Evolutionary conservation across 1,284 basidiomycete genomes (phyloP).

Genomic region (Cryptococcus sp.): DNA sequence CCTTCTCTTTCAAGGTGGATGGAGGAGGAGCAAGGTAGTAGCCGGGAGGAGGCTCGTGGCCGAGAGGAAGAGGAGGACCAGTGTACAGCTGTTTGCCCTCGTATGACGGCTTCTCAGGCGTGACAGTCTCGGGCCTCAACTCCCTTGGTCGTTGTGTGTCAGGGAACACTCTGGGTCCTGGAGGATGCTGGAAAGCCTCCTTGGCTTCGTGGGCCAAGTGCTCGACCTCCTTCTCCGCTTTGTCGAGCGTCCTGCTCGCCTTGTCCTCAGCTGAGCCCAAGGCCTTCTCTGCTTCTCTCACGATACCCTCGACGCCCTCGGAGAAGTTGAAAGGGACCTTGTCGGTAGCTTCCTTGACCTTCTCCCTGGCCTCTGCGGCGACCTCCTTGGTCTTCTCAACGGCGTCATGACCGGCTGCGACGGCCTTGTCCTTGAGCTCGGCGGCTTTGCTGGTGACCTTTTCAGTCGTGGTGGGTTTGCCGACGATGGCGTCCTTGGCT

Average conservation of each 20-base stretch:
- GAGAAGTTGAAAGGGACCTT: slow-evolving; percentile 61
- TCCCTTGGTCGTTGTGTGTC: slow-evolving; percentile 47
- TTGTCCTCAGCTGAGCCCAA: slow-evolving; percentile 30
- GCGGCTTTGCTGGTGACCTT: slow-evolving; percentile 34
- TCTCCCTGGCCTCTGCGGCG: slow-evolving; percentile 31
- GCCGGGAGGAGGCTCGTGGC: slow-evolving; percentile 87
- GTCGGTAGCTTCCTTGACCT: slow-evolving; percentile 31
- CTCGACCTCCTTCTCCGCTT: slow-evolving; percentile 27
- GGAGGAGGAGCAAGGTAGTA: slow-evolving; percentile 58
- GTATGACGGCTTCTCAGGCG: slow-evolving; percentile 39
- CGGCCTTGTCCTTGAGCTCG: slow-evolving; percentile 37
- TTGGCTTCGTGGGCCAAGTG: slow-evolving; percentile 29
- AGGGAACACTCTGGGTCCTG: slow-evolving; percentile 30
- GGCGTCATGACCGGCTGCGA: slow-evolving; percentile 29
- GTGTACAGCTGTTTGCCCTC: slow-evolving; percentile 63
- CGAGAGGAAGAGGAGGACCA: slow-evolving; percentile 73
- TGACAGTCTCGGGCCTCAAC: slow-evolving; percentile 51
- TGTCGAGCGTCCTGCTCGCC: slow-evolving; percentile 15
- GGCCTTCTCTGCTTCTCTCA: slow-evolving; percentile 65
- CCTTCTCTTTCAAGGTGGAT: slow-evolving; percentile 25
- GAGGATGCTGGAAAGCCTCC: slow-evolving; percentile 21
- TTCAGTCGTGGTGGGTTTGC: slow-evolving; percentile 14
- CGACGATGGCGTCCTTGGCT: slow-evolving; percentile 10
- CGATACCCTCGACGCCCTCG: slow-evolving; percentile 66
- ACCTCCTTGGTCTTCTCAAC: slow-evolving; percentile 33